Base-by-base conservation (phyloP, 331 rosid genomes). In the Prunus yedoensis region DNA sequence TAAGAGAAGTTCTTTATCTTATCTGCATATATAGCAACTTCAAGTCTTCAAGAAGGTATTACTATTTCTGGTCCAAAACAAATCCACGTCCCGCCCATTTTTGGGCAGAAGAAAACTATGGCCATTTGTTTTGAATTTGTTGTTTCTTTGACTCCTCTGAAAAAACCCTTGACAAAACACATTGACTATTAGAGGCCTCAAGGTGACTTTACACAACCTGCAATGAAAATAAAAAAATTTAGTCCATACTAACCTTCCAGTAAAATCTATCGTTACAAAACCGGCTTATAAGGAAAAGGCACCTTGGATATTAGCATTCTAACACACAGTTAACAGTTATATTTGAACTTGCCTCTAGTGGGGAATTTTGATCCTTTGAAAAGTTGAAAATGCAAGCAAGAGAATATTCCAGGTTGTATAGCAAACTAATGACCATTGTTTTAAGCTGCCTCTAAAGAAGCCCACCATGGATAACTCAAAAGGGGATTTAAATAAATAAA, bases 361-460 rank as follows among this genome's bases (percentile, higher is more conserved):
- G 28, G 61, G 5, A 21, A 20, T 12, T 57, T 56, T 46, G 54
- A 60, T 58, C 69, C n/a, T 53, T 76, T 30, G n/a, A 41, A 66
- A 66, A 38, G 43, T 38, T 38, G 43, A 38, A 38, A 38, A 46
- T 76, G 60, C 35, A 81, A 73, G 70, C 58, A 73, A 49, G 68
- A 74, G 84, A 82, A 83, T 83, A 81, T 79, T 81, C 80, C 84
- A 75, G 78, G 75, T 78, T 73, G 77, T 66, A 70, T 23, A 12
- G 45, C 20, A 27, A 18, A 10, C 45, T 5, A 14, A 30, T 30
- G 21, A 25, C 74, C 60, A 62, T 30, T 20, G 16, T 9, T 69
- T 69, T 17, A 88, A 79, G 81, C 57, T 83, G 85, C 81, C 73
- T 62, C 65, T 67, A 80, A 73, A 60, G 72, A 79, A 69, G 54